phyloP scores from a whole-genome alignment of 1,284 basidiomycete genomes.

The Chalciporus sp. region DNA sequence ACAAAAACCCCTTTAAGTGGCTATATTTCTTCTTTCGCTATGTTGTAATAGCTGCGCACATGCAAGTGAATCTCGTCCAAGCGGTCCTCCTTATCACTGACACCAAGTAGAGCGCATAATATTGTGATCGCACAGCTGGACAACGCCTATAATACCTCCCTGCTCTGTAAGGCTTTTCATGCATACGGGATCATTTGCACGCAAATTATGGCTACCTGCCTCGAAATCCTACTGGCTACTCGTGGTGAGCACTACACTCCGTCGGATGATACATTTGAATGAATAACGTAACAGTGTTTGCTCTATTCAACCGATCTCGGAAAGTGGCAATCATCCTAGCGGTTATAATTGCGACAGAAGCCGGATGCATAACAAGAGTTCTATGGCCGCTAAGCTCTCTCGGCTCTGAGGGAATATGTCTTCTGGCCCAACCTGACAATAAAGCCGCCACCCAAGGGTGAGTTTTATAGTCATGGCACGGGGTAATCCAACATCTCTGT shows the following conservation, averaged over 20 bases:
- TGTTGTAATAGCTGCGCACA: constrained; percentile 9
- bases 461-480: neutral
- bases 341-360: constrained; percentile 16
- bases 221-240: too few species aligned
- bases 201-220: too few species aligned
- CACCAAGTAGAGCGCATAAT: too few species aligned
- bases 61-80: constrained; percentile 14
- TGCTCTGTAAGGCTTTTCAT: too few species aligned
- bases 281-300: too few species aligned
- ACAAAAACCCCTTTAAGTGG: constrained; percentile 24
- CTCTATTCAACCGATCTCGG: too few species aligned
- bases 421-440: neutral
- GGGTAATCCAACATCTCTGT: neutral
- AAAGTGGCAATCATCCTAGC: constrained; percentile 8
- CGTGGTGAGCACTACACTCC: too few species aligned
- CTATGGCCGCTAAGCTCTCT: neutral
- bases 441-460: constrained; percentile 8
- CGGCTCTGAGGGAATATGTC: neutral
- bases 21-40: constrained; percentile 26
- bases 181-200: too few species aligned
- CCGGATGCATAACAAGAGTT: neutral
- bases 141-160: too few species aligned
- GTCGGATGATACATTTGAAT: too few species aligned
- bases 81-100: too few species aligned
- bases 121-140: too few species aligned